Evolutionary conservation across 164 flowering plant species (phyloP).

Genomic region (Magnolia sinica): DNA sequence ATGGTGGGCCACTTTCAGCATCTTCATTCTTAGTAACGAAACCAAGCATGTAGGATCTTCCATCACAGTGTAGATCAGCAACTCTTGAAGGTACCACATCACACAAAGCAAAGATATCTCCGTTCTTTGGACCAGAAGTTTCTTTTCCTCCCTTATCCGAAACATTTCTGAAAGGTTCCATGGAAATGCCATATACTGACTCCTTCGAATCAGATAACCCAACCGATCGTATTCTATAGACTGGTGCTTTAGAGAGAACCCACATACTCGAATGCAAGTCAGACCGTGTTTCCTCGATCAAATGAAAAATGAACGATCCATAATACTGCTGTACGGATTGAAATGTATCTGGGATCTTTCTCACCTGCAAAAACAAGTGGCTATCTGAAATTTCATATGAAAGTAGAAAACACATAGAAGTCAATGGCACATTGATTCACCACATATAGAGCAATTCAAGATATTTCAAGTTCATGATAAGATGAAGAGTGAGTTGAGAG

Average conservation of each 20-base stretch:
- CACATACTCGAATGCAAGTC: neutral
- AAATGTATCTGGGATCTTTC: neutral
- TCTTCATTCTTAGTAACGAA: neutral
- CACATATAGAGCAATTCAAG: too few relatives aligned
- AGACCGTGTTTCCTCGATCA: neutral
- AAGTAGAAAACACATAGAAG: too few relatives aligned
- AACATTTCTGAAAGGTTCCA: neutral
- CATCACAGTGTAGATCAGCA: neutral
- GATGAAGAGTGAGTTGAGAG: too few relatives aligned
- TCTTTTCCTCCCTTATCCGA: neutral
- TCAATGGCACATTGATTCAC: too few relatives aligned
- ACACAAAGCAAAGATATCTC: neutral
- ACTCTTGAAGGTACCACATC: neutral
- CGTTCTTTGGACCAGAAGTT: neutral
- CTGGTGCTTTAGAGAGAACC: neutral
- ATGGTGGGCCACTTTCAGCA: neutral
- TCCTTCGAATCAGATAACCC: neutral
- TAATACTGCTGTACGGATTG: neutral
- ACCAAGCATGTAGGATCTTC: neutral
- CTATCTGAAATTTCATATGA: too few relatives aligned
- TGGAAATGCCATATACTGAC: neutral
- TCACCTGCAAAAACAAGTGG: neutral
- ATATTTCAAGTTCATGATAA: too few relatives aligned
- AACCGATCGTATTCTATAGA: neutral
- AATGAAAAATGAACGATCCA: neutral